A percentile compares a stretch with the other conserved stretches of the same genome.
phyloP scores from a whole-genome alignment of 1,284 basidiomycete genomes.

The Psilocybe mexicana region DNA sequence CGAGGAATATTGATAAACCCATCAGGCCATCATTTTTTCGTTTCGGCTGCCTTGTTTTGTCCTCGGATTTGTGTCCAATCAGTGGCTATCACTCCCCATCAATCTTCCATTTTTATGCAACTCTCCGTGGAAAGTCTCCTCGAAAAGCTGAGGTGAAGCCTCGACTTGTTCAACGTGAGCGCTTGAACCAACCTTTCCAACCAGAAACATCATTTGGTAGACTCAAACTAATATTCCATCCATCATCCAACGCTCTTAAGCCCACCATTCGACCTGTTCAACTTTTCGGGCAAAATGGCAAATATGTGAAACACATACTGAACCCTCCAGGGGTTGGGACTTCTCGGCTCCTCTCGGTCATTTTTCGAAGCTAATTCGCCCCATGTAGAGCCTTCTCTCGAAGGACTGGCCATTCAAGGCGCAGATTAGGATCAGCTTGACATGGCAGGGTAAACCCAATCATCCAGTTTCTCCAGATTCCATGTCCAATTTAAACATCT shows the following conservation, averaged over 20 bases:
- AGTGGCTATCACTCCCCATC: background rate
- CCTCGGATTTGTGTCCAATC: background rate
- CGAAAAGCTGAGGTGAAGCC: background rate
- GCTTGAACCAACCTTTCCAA: background rate
- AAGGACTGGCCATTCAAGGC: background rate
- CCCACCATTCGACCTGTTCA: background rate
- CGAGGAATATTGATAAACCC: background rate
- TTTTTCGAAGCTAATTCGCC: background rate
- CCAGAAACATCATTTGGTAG: background rate
- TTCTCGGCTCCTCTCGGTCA: background rate
- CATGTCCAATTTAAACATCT: too few species aligned
- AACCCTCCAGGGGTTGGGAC: background rate
- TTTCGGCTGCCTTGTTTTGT: background rate
- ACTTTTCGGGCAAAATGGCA: background rate
- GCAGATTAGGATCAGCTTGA: background rate
- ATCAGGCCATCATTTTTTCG: background rate
- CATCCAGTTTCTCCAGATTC: too few species aligned
- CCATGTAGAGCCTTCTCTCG: background rate
- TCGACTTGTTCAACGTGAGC: background rate
- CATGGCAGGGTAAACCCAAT: background rate
- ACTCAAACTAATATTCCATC: too few species aligned
- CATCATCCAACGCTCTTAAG: background rate
- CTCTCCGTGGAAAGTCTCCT: background rate
- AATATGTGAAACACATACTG: background rate
- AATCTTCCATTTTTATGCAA: background rate